A percentile compares a stretch with the other conserved stretches of the same genome.
Evolutionary conservation across 805 yeast genomes (phyloP).

Genomic region (Priceomyces castillae): DNA sequence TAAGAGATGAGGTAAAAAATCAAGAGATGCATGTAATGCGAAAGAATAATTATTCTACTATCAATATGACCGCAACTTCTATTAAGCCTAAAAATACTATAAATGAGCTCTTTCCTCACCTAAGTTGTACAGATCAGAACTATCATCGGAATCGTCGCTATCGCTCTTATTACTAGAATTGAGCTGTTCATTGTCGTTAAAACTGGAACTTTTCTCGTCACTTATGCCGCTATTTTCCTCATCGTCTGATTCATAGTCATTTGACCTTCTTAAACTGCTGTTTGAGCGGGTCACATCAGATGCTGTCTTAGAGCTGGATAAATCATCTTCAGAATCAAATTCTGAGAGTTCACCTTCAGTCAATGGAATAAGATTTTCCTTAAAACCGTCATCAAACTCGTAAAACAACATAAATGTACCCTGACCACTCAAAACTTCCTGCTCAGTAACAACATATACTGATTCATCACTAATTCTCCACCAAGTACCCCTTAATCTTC

Average conservation of each 20-base stretch:
- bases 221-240: slow-evolving; percentile 16
- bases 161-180: not conserved
- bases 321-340: slow-evolving; percentile 12
- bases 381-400: slow-evolving; percentile 45
- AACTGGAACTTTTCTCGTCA: slow-evolving; percentile 4
- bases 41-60: not conserved
- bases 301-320: not conserved
- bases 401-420: slow-evolving; percentile 94
- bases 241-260: slow-evolving; percentile 9
- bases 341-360: slow-evolving; percentile 15
- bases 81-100: not conserved
- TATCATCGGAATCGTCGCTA: slow-evolving; percentile 1
- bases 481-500: slow-evolving; percentile 83
- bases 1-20: no score
- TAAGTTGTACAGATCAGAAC: slow-evolving; percentile 6
- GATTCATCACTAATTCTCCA: slow-evolving; percentile 94
- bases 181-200: not conserved
- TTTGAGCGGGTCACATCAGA: not conserved
- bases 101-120: slow-evolving; percentile 21
- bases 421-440: slow-evolving; percentile 74
- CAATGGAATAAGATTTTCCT: slow-evolving; percentile 19
- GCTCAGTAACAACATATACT: slow-evolving; percentile 74
- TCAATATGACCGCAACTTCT: not conserved
- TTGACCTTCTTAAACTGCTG: not conserved
- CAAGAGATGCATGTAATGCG: no score